These are phyloP conservation scores for Colletotrichum tanaceti DNA, from an alignment of 2,329 filamentous ascomycete genomes.

Conservation along the genomic window DNA sequence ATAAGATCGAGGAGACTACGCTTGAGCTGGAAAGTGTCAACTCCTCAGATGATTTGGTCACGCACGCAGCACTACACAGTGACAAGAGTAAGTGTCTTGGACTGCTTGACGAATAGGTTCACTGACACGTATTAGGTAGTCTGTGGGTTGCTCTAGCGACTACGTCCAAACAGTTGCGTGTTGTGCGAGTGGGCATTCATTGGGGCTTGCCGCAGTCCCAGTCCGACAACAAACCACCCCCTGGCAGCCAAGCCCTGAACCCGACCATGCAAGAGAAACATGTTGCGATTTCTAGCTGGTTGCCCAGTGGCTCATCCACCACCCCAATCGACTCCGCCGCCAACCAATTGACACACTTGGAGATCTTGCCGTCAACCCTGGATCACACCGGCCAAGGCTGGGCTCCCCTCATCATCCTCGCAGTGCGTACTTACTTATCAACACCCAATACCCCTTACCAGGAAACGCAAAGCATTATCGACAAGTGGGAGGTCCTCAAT, in stretches of 20 bases:
- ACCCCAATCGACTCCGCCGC: conserved; percentile 62
- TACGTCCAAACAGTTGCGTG: conserved; percentile 75
- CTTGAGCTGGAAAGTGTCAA: conserved; percentile 80
- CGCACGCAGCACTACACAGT: conserved; percentile 80
- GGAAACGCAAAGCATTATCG: conserved; percentile 78
- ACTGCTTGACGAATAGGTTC: conserved; percentile 17
- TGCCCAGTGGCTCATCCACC: conserved; percentile 59
- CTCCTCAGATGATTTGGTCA: conserved; percentile 79
- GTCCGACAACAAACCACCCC: conserved; percentile 64
- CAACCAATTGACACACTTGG: conserved; percentile 77
- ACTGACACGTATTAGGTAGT: conserved; percentile 36
- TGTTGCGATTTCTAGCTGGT: conserved; percentile 68
- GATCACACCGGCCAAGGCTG: conserved; percentile 69
- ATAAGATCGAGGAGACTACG: conserved; percentile 76
- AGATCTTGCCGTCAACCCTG: conserved; percentile 75
- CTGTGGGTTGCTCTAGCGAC: conserved; percentile 68
- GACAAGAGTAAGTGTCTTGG: conserved; percentile 71
- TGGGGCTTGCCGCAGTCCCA: conserved; percentile 72
- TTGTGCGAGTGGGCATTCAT: conserved; percentile 78
- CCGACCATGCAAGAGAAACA: conserved; percentile 67
- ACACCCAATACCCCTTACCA: conserved; percentile 68
- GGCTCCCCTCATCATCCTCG: conserved; percentile 73
- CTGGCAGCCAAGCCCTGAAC: conserved; percentile 59
- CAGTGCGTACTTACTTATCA: conserved; percentile 74
- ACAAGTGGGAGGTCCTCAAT: conserved; percentile 83